phyloP scores from a whole-genome alignment of 129 eudicot genomes.

The Saussurea involucrata region DNA sequence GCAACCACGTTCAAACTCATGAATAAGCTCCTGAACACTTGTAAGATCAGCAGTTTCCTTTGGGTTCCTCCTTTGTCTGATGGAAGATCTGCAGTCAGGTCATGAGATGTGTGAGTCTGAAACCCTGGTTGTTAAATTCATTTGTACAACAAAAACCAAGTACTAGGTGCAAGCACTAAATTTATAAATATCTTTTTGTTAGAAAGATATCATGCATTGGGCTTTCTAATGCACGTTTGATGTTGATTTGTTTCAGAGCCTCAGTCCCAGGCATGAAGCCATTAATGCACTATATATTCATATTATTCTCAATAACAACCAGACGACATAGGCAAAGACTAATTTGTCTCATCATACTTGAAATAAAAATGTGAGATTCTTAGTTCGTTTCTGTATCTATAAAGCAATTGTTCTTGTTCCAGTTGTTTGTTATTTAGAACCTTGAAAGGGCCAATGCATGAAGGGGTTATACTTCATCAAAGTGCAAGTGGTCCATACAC shows the following conservation, averaged over 20 bases:
- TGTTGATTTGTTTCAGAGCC: background rate
- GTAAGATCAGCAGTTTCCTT: slow-evolving; percentile 95
- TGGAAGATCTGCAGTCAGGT: slow-evolving; percentile 59
- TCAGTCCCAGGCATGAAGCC: background rate
- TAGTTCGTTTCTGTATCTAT: background rate
- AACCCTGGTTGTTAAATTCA: slow-evolving; percentile 1
- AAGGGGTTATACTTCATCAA: background rate
- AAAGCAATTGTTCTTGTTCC: background rate
- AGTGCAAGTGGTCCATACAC: background rate
- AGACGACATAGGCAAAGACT: background rate
- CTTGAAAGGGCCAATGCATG: background rate
- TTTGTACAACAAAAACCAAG: background rate
- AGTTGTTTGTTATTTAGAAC: background rate
- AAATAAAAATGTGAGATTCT: background rate
- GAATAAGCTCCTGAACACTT: slow-evolving; percentile 84
- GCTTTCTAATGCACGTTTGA: too few species aligned
- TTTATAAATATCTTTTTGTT: too few species aligned
- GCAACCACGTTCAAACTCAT: slow-evolving; percentile 60
- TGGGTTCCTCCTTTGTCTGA: slow-evolving; percentile 89
- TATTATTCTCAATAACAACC: background rate
- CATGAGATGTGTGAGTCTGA: slow-evolving; percentile 8
- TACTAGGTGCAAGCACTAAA: background rate
- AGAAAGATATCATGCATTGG: too few species aligned
- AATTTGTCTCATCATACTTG: background rate
- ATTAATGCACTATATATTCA: background rate